Evolutionary conservation across 129 eudicot species (phyloP).

Genomic region (Chrysanthemum makinoi): DNA sequence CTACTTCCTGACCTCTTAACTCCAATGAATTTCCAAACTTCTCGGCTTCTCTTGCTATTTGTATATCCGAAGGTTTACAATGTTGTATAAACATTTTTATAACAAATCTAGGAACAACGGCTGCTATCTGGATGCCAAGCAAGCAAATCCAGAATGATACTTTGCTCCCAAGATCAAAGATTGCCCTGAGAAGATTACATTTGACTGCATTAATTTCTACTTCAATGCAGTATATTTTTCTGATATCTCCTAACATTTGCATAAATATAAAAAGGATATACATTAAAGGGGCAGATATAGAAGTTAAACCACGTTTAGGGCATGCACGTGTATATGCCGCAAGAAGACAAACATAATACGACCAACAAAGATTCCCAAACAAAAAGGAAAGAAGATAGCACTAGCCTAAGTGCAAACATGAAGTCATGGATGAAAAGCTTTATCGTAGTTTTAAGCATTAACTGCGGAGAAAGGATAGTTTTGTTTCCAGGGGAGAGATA

Average conservation of each 20-base stretch:
- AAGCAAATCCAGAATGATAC: slow-evolving; percentile 71
- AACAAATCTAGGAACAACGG: slow-evolving; percentile 71
- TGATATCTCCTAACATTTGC: not conserved
- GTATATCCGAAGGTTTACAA: slow-evolving; percentile 69
- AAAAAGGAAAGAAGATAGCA: not conserved
- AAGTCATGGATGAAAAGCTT: not conserved
- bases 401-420: no score
- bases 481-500: not conserved
- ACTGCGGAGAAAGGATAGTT: not conserved
- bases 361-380: not conserved
- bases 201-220: not conserved
- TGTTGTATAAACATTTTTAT: slow-evolving; percentile 52
- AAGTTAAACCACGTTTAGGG: not conserved
- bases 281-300: not conserved
- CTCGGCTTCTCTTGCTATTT: slow-evolving; percentile 89
- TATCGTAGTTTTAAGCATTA: not conserved
- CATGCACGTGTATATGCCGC: not conserved
- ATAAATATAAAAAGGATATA: slow-evolving; percentile 3
- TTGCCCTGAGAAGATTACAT: slow-evolving; percentile 62
- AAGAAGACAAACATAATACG: not conserved
- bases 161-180: slow-evolving; percentile 54
- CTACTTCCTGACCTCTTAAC: slow-evolving; percentile 46
- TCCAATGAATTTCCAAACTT: slow-evolving; percentile 54
- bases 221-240: not conserved
- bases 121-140: slow-evolving; percentile 56